Base-by-base conservation (phyloP, 305 asterid species). In the Fraxinus ornus region DNA sequence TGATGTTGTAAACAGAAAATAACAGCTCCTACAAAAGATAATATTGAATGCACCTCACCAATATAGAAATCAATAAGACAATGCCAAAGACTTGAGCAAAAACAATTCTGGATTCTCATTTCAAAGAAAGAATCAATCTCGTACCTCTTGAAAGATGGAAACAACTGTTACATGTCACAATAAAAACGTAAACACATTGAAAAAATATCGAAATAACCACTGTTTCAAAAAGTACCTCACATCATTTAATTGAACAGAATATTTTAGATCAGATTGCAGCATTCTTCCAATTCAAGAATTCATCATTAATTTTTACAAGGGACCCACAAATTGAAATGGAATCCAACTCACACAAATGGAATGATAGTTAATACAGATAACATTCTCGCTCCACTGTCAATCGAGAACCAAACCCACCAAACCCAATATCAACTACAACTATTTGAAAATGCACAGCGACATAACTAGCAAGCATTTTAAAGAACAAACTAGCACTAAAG, bases 401-500 rank as follows among this genome's bases (percentile, higher is more conserved):
- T 44, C 15, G 17, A 44, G 57, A 35, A 44, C 39, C 79, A 76
- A 76, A 76, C 19, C 8, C 22, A 55, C 36, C 37, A 44, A 76
- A 76, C 13, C 74, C 35, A 66, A 26, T 75, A 49, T 39, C 44
- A 72, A 21, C 47, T 3, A 73, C 28, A 73, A 32, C 28, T 36
- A 36, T 36, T 73, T 15, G 44, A n/a, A 66, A 28, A 73, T 35
- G 47, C 77, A 36, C 24, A 35, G 52, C 10, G 17, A 32, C 49
- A 32, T 72, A 32, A 84, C 36, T 28, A 66, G 76, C 26, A 79
- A 66, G 28, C 75, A 81, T 78, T 68, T 52, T 44, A 75, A 82
- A 82, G 72, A 82, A 35, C 82, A 83, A 78, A 8, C 62, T 30
- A 62, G 3, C 80, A 79, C 7, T 60, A 79, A 86, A 82, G 75